Evolutionary conservation across 202 grass and related monocot genomes (phyloP), one percentile per base, ranked within the genome.

Genomic region (Zizania palustris): DNA sequence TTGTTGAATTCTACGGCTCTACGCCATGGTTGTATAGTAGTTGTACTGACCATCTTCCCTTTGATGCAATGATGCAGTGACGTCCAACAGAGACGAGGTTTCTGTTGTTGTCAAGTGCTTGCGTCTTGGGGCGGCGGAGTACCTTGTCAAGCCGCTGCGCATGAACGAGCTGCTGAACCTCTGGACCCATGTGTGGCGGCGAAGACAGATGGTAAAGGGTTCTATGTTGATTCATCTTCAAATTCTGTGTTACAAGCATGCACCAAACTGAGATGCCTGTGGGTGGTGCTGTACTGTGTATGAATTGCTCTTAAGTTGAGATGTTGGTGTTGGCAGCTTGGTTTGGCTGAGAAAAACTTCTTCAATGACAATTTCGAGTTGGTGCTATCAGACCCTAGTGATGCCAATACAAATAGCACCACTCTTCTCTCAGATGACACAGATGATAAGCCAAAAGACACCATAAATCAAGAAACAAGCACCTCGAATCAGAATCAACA

Each of bases 51-150:
- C 13, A 41, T 70, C 56, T 13, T 81, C 2, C 33, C 21, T 51
- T 19, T 67, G 21, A 38, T 76, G 84, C 10, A 46, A 41, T 41
- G 19, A 2, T 62, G 68, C 76, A 97, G 93, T 95, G 96, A 98
- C 95, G 91, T 98, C 96, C 20, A 82, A 82, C 15, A 86, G 88
- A 83, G 96, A 98, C 57, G 91, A 94, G 81, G 91, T 98, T 60
- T 85, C 96, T 7, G 89, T 92, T 53, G 91, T 98, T 69, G 96
- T 98, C 57, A 98, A 95, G 88, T 98, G 95, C 82, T 59, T 98
- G 66, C 80, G 87, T 42, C 89, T 98, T 45, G 95, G 89, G 16
- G 95, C 95, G 48, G 95, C 91, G 1, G 95, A 95, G 74, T 98
- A 90, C 82, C 83, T 98, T 16, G 87, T 98, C 71, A 95, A 98